Conservation (phyloP, 2,329 filamentous ascomycete species). For the Aureobasidium sp. region DNA sequence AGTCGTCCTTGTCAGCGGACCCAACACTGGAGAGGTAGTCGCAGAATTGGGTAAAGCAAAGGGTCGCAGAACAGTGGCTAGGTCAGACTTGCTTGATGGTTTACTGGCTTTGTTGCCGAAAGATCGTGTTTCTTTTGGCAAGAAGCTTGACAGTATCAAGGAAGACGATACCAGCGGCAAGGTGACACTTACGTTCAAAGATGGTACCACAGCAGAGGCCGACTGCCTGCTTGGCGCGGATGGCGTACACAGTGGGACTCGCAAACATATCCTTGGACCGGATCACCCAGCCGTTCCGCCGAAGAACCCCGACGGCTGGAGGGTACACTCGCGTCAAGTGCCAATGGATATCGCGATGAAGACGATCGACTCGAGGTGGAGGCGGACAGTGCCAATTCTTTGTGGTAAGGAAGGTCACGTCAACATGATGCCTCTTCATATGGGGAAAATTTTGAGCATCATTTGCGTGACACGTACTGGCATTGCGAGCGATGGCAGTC, state of each 20-base stretch:
- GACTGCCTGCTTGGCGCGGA: slow-evolving; percentile 48
- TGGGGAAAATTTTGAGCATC: slow-evolving; percentile 20
- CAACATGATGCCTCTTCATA: slow-evolving; percentile 28
- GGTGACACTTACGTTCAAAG: slow-evolving; percentile 39
- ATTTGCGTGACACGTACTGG: slow-evolving; percentile 14
- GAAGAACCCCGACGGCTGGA: slow-evolving; percentile 28
- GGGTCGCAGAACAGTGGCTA: slow-evolving; percentile 33
- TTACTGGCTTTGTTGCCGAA: slow-evolving; percentile 40
- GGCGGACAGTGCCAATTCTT: slow-evolving; percentile 25
- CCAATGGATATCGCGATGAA: slow-evolving; percentile 24
- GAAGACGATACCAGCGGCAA: slow-evolving; percentile 26
- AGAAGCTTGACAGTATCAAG: slow-evolving; percentile 33
- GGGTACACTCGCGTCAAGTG: slow-evolving; percentile 27
- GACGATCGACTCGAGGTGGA: slow-evolving; percentile 27
- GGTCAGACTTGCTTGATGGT: slow-evolving; percentile 45
- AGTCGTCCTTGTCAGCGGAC: slow-evolving; percentile 28
- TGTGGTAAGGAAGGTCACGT: slow-evolving; percentile 27
- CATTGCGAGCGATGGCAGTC: slow-evolving; percentile 10
- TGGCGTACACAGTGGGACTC: slow-evolving; percentile 45
- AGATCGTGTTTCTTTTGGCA: slow-evolving; percentile 38
- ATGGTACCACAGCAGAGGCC: slow-evolving; percentile 37
- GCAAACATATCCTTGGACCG: slow-evolving; percentile 36
- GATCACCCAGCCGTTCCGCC: slow-evolving; percentile 27
- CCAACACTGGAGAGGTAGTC: slow-evolving; percentile 36
- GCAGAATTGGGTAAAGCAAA: slow-evolving; percentile 31